A percentile compares a stretch with the other conserved stretches of the same genome.
Conservation (phyloP, 148 eudicot species). For the Fagopyrum homotropicum region DNA sequence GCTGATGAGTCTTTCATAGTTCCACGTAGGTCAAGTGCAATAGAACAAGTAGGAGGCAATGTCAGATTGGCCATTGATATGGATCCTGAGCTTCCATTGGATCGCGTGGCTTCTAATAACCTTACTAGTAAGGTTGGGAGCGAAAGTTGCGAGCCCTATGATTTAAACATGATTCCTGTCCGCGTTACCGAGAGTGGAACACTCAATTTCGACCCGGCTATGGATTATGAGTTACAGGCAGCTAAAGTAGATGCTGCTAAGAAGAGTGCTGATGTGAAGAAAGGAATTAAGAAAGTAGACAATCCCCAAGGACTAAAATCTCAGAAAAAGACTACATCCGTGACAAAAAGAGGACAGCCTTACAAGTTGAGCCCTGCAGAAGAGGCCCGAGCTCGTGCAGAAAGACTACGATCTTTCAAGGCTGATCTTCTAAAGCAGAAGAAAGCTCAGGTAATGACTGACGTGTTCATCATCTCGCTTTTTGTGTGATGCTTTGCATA, state of each 20-base stretch:
- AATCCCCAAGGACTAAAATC: conserved; percentile 47
- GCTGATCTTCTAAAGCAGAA: conserved; percentile 91
- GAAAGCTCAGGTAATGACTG: conserved; percentile 69
- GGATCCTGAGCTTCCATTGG: conserved; percentile 51
- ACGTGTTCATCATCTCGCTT: neutral
- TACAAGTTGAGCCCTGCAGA: conserved; percentile 69
- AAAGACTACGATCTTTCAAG: conserved; percentile 70
- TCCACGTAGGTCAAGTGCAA: conserved; percentile 52
- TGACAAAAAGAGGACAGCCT: conserved; percentile 53
- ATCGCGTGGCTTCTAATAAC: conserved; percentile 30
- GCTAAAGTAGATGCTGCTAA: conserved; percentile 24
- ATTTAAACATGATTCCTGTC: conserved; percentile 70
- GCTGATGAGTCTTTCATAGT: conserved; percentile 71
- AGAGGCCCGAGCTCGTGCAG: conserved; percentile 97
- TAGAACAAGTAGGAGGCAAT: conserved; percentile 42
- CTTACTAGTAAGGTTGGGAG: conserved; percentile 20
- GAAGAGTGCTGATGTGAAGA: conserved; percentile 36
- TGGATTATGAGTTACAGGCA: conserved; percentile 68
- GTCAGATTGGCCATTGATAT: conserved; percentile 45
- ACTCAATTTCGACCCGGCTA: conserved; percentile 49
- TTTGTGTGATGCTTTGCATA: neutral
- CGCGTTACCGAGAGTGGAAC: conserved; percentile 43
- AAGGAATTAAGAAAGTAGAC: conserved; percentile 37
- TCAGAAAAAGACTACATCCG: conserved; percentile 45
- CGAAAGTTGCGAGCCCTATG: conserved; percentile 60